These are phyloP conservation scores for Phialemonium atrogriseum DNA, from an alignment of 2,329 filamentous ascomycete genomes.

Conservation along the genomic window DNA sequence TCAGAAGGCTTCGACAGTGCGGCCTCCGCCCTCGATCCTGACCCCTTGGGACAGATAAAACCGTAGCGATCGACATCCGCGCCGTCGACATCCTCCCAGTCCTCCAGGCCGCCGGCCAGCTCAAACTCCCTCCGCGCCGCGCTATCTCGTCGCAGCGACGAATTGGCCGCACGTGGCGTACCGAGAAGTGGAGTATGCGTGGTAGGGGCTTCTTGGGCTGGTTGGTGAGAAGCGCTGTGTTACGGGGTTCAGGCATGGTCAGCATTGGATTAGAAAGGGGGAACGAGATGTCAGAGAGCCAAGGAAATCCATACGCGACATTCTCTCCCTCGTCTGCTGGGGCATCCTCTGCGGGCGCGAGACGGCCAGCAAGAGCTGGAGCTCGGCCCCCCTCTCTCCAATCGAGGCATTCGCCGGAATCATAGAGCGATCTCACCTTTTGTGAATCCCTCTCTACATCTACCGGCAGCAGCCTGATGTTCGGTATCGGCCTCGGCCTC, in stretches of 20 bases:
- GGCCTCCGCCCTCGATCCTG: slow-evolving; percentile 31
- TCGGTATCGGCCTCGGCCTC: slow-evolving; percentile 25
- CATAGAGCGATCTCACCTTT: slow-evolving; percentile 61
- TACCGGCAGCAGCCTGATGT: slow-evolving; percentile 43
- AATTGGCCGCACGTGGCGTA: slow-evolving; percentile 34
- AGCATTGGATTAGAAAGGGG: too few species aligned
- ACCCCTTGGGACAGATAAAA: slow-evolving; percentile 47
- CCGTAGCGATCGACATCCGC: slow-evolving; percentile 59
- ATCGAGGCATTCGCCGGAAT: slow-evolving; percentile 42
- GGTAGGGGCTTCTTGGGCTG: slow-evolving; percentile 14
- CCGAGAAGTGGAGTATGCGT: slow-evolving; percentile 21
- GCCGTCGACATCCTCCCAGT: slow-evolving; percentile 57
- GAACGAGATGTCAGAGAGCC: slow-evolving; percentile 12
- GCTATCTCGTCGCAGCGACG: slow-evolving; percentile 34
- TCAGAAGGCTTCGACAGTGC: slow-evolving; percentile 30
- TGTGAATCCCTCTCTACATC: slow-evolving; percentile 55
- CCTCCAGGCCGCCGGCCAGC: slow-evolving; percentile 52
- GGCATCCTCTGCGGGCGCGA: slow-evolving; percentile 41
- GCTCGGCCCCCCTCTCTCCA: slow-evolving; percentile 43
- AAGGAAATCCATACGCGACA: slow-evolving; percentile 52
- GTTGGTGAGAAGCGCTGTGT: slow-evolving; percentile 9
- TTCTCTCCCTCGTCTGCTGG: slow-evolving; percentile 43
- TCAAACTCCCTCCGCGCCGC: slow-evolving; percentile 31
- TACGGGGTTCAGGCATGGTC: too few species aligned
- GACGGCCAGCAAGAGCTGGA: slow-evolving; percentile 37